These are phyloP conservation scores for Letharia lupina DNA, from an alignment of 495 filamentous ascomycete species.

Conservation along the genomic window DNA sequence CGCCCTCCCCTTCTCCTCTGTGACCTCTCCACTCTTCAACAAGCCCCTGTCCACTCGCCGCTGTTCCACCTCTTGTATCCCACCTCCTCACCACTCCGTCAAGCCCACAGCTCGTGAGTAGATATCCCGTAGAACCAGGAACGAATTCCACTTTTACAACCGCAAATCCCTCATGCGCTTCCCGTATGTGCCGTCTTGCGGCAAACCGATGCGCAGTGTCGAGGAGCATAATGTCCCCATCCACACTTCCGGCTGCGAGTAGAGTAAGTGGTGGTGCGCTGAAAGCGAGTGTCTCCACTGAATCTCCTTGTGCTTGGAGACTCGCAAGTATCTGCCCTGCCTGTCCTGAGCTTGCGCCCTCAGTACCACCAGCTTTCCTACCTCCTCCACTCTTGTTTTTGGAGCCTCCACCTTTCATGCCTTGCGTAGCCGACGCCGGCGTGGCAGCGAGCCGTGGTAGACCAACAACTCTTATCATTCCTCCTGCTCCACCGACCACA, in stretches of 20 bases:
- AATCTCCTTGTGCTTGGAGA: constrained; percentile 63
- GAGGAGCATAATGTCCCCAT: constrained; percentile 82
- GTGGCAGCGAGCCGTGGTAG: constrained; percentile 56
- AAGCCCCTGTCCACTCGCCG: constrained; percentile 51
- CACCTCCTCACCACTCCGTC: constrained; percentile 81
- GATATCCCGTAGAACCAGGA: constrained; percentile 26
- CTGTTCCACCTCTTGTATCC: constrained; percentile 76
- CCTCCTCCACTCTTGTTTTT: constrained; percentile 39
- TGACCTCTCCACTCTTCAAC: constrained; percentile 78
- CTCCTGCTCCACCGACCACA: constrained; percentile 80
- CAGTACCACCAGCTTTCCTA: constrained; percentile 32
- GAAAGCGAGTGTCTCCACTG: constrained; percentile 81
- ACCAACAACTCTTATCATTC: constrained; percentile 72
- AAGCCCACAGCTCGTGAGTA: constrained; percentile 70
- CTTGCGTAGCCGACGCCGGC: constrained; percentile 29
- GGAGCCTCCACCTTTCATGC: constrained; percentile 35
- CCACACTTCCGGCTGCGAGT: constrained; percentile 81
- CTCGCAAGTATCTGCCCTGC: constrained; percentile 71
- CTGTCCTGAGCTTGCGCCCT: constrained; percentile 47
- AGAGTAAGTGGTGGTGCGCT: constrained; percentile 63
- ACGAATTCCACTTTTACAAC: constrained; percentile 88
- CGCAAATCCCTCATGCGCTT: constrained; percentile 68
- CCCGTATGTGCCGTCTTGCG: constrained; percentile 65
- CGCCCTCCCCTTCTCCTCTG: constrained; percentile 68
- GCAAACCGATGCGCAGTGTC: constrained; percentile 79